phyloP scores from a whole-genome alignment of 192 early-diverging fungal genomes.

The Coemansia sp. region DNA sequence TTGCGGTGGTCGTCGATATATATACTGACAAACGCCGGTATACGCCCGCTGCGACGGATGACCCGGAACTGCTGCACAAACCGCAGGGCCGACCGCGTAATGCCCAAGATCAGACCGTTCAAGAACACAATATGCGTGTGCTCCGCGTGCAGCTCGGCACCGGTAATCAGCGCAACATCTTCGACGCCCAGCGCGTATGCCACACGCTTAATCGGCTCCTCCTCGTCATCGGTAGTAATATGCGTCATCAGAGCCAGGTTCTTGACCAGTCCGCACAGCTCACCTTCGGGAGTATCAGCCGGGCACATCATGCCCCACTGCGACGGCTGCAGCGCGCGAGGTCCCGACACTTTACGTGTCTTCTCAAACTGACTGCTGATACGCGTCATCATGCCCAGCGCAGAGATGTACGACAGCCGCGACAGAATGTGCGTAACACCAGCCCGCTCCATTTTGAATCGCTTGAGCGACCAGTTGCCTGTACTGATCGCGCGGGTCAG shows the following conservation, averaged over 20 bases:
- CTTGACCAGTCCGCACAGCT: slow-evolving; percentile 95
- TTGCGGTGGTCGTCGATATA: slow-evolving; percentile 78
- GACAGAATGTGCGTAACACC: slow-evolving; percentile 96
- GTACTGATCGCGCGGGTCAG: slow-evolving; percentile 92
- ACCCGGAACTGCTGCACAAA: slow-evolving; percentile 87
- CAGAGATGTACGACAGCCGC: slow-evolving; percentile 89
- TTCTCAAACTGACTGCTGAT: slow-evolving; percentile 98
- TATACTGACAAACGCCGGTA: slow-evolving; percentile 89
- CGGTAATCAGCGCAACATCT: slow-evolving; percentile 86
- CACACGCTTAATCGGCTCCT: slow-evolving; percentile 70
- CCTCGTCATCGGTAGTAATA: slow-evolving; percentile 94
- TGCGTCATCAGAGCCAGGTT: slow-evolving; percentile 98
- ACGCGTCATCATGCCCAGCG: slow-evolving; percentile 97
- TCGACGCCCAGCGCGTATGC: slow-evolving; percentile 87
- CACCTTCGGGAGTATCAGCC: slow-evolving; percentile 97
- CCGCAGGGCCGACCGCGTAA: slow-evolving; percentile 72
- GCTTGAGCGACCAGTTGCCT: slow-evolving; percentile 97
- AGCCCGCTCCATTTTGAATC: slow-evolving; percentile 98
- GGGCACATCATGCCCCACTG: slow-evolving; percentile 98
- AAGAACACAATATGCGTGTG: slow-evolving; percentile 85
- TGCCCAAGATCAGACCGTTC: slow-evolving; percentile 91
- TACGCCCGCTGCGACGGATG: slow-evolving; percentile 79
- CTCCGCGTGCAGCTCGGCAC: slow-evolving; percentile 77
- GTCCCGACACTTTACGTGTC: slow-evolving; percentile 94
- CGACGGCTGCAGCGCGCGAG: slow-evolving; percentile 93